Conservation (phyloP, 2,329 filamentous ascomycete genomes). For the Monilinia fructicola region DNA sequence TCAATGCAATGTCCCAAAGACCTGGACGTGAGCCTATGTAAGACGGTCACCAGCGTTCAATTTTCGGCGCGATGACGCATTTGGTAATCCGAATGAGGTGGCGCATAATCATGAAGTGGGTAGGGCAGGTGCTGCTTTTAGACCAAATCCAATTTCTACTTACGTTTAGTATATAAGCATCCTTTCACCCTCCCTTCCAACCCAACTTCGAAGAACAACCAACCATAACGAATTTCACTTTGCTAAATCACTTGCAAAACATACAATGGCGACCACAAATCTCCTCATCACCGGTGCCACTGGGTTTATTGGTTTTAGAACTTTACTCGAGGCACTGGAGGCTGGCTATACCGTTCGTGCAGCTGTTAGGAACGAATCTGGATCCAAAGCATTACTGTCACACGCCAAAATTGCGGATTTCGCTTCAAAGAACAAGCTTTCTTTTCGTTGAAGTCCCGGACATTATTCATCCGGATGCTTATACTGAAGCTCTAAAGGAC, state of each 20-base stretch:
- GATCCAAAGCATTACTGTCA: background rate
- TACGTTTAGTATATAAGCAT: background rate
- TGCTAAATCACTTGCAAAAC: background rate
- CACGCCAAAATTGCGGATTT: background rate
- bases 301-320: constrained; percentile 6
- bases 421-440: background rate
- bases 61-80: background rate
- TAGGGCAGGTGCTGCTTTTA: background rate
- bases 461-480: background rate
- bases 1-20: too few relatives aligned
- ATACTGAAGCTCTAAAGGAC: background rate
- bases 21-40: background rate
- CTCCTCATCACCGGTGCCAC: constrained; percentile 12
- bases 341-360: constrained; percentile 3
- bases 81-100: background rate
- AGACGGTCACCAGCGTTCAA: background rate
- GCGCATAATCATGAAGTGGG: background rate
- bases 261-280: background rate
- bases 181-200: background rate
- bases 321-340: background rate
- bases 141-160: background rate
- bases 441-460: constrained; percentile 5
- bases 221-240: background rate
- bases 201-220: background rate
- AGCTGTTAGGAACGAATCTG: background rate